A percentile compares a stretch with the other conserved stretches of the same genome.
phyloP scores from a whole-genome alignment of 371 early-diverging fungal genomes.

The Synchytrium microbalum region DNA sequence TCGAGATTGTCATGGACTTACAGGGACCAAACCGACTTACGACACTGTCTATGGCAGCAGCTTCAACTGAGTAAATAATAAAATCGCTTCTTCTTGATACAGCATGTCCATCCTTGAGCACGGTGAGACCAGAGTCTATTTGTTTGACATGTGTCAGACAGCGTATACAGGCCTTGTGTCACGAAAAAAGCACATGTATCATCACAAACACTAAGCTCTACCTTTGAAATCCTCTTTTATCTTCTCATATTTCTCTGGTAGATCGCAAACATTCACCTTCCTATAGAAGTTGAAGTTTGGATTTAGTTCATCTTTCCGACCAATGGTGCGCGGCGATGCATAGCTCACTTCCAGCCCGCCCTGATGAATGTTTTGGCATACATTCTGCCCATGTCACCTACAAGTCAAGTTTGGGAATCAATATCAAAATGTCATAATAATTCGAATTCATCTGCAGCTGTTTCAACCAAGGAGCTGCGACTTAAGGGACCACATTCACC shows the following conservation, averaged over 20 bases:
- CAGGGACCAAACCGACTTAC: constrained; percentile 79
- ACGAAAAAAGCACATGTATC: not conserved
- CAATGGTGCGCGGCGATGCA: not conserved
- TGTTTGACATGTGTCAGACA: not conserved
- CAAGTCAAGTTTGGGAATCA: constrained; percentile 41
- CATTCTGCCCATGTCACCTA: constrained; percentile 92
- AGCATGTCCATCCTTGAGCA: constrained; percentile 71
- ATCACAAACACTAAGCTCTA: constrained; percentile 6
- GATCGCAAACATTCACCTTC: constrained; percentile 83
- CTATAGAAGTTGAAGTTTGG: constrained; percentile 5
- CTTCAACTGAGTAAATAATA: constrained; percentile 92
- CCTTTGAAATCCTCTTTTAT: constrained; percentile 55
- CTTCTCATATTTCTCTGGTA: constrained; percentile 60
- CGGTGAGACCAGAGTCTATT: constrained; percentile 50
- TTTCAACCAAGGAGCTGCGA: constrained; percentile 2
- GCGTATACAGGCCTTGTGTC: not conserved
- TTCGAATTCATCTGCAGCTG: not conserved
- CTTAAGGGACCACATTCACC: constrained; percentile 18
- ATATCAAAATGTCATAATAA: not conserved
- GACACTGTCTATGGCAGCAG: constrained; percentile 72
- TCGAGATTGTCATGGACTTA: constrained; percentile 17
- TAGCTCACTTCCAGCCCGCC: constrained; percentile 72
- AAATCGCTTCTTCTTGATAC: constrained; percentile 79
- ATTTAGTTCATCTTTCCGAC: not conserved
- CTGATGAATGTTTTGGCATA: constrained; percentile 65